A percentile compares a stretch with the other conserved stretches of the same genome.
These are phyloP conservation scores for Adansonia rubrostipa DNA, from an alignment of 441 rosid species.

Conservation along the genomic window DNA sequence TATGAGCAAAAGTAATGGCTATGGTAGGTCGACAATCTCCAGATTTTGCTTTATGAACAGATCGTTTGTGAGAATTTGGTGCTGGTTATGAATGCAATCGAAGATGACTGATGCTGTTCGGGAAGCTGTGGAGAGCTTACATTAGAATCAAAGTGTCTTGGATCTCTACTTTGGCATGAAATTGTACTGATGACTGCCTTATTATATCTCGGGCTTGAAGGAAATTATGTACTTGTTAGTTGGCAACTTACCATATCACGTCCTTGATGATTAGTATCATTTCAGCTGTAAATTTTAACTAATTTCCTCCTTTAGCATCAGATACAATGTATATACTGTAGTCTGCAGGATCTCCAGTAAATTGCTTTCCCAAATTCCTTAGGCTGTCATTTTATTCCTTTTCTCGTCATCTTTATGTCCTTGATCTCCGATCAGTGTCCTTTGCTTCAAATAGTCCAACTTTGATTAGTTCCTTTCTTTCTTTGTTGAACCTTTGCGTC, in stretches of 20 bases:
- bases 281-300: slow-evolving; percentile 23
- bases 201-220: slow-evolving; percentile 16
- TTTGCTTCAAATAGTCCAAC: not conserved
- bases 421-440: slow-evolving; percentile 12
- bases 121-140: slow-evolving; percentile 29
- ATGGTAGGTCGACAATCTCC: slow-evolving; percentile 39
- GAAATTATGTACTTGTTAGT: slow-evolving; percentile 11
- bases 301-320: slow-evolving; percentile 20
- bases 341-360: slow-evolving; percentile 30
- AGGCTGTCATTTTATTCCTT: slow-evolving; percentile 31
- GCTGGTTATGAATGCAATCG: slow-evolving; percentile 19
- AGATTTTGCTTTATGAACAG: slow-evolving; percentile 21
- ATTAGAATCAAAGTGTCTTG: not conserved
- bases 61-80: slow-evolving; percentile 12
- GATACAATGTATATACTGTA: slow-evolving; percentile 44
- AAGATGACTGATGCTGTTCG: slow-evolving; percentile 23
- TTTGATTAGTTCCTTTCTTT: slow-evolving; percentile 13
- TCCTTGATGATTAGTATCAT: slow-evolving; percentile 21
- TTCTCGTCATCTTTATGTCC: slow-evolving; percentile 1
- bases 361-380: slow-evolving; percentile 11
- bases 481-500: slow-evolving; percentile 15
- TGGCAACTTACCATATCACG: not conserved
- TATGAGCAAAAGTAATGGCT: slow-evolving; percentile 28
- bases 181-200: slow-evolving; percentile 21
- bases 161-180: slow-evolving; percentile 26